Conservation (phyloP, 1,139 yeast species). For the Insectozyma bohioensis region DNA sequence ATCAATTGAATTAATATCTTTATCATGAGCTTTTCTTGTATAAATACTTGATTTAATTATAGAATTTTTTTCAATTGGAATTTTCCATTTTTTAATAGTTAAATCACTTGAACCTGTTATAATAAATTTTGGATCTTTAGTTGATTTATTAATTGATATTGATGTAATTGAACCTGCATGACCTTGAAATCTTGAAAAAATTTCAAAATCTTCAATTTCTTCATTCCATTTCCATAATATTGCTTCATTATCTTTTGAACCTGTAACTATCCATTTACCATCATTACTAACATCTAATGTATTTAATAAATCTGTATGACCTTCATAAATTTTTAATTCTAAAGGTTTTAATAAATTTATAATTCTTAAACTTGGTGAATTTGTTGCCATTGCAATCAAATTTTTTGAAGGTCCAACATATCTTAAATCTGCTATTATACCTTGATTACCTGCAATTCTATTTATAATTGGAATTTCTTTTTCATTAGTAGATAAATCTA, state of each 20-base stretch:
- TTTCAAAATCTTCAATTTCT: constrained; percentile 42
- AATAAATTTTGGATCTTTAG: constrained; percentile 62
- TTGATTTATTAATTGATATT: constrained; percentile 65
- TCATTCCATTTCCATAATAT: constrained; percentile 71
- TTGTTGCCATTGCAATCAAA: constrained; percentile 81
- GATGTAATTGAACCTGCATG: constrained; percentile 89
- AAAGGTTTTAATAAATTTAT: constrained; percentile 58
- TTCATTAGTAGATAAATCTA: constrained; percentile 32
- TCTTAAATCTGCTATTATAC: constrained; percentile 86
- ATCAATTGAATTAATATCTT: constrained; percentile 87
- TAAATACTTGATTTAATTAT: constrained; percentile 61
- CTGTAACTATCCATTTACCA: constrained; percentile 89
- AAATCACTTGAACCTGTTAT: constrained; percentile 87
- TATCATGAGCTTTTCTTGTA: constrained; percentile 95
- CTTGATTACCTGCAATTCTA: constrained; percentile 89
- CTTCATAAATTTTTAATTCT: constrained; percentile 66
- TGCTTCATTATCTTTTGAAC: constrained; percentile 87
- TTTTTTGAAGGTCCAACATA: constrained; percentile 65
- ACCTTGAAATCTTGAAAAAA: constrained; percentile 69
- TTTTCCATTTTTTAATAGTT: constrained; percentile 86
- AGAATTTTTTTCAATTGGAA: constrained; percentile 42
- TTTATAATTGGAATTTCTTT: constrained; percentile 44
- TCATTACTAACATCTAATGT: constrained; percentile 74
- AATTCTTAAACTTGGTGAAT: constrained; percentile 86
- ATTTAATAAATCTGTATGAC: constrained; percentile 84